Base-by-base conservation (phyloP, 2,329 filamentous ascomycete species). In the Cladophialophora bantiana region DNA sequence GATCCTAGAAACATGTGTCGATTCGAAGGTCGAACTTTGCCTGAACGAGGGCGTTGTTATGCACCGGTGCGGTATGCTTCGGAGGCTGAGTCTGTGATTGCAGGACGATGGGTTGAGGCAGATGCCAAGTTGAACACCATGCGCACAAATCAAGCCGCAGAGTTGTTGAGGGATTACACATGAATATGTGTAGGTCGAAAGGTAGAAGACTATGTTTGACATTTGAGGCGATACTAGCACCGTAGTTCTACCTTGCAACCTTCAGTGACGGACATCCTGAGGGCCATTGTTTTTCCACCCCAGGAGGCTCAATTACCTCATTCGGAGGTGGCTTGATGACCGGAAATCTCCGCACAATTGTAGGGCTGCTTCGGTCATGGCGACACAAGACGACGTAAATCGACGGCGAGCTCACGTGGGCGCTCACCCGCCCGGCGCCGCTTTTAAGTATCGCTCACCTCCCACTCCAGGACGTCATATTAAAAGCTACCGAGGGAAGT, bases 281-380 rank as follows among this genome's bases (percentile, higher is more conserved):
- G 61, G 3, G 70, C 70, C 68, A 71, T 69, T 38, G 62, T 59
- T 68, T 70, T 50, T 71, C 68, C 4, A 67, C 65, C 7, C 70
- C 68, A 35, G 65, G 62, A 4, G 56, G 34, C 55, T 68, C 68
- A 3, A 68, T 50, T 34, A 55, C 56, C 52, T 71, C 69, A 4
- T n/a, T 38, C 10, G 48, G 34, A 13, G 65, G 67, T 36, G 70
- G 45, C 10, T 50, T 58, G 20, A 71, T 68, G 18, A 48, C 50
- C 5, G 65, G 69, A 48, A 65, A 71, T 18, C 64, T 31, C 71
- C 78, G 71, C 31, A 79, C 77, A 13, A 82, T 70, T 0, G 79
- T 80, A 59, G 87, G 0, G 81, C 82, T 81, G 86, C 86, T 75
- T 87, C 85, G 3, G 84, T 83, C 72, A 83, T 79, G 3, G 84